Conservation (phyloP, 257 asterid genomes). For the Paraleonurus japonicus region DNA sequence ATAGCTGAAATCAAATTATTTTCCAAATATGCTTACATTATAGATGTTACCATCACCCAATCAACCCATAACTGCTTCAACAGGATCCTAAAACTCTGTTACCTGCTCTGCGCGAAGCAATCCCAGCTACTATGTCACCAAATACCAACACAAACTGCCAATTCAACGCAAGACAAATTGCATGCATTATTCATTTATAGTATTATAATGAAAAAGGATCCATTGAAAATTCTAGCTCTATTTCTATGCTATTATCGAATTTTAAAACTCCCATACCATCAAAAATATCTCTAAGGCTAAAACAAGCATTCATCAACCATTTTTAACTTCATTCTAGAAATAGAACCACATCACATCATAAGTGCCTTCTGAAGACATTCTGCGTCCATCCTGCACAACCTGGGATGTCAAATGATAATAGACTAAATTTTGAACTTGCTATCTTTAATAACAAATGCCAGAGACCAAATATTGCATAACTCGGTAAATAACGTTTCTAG, state of each 20-base stretch:
- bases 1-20: not conserved
- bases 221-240: too few species aligned
- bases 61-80: not conserved
- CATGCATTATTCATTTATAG: not conserved
- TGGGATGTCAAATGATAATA: not conserved
- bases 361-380: not conserved
- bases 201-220: not conserved
- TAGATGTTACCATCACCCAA: not conserved
- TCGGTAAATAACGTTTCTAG: not conserved
- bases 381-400: constrained; percentile 1
- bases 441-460: not conserved
- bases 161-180: not conserved
- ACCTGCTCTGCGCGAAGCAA: not conserved
- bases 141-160: not conserved
- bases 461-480: not conserved
- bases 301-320: not conserved
- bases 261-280: not conserved
- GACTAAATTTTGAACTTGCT: not conserved
- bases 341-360: not conserved
- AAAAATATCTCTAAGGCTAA: not conserved
- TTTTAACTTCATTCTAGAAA: not conserved
- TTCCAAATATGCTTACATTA: not conserved
- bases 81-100: not conserved
- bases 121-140: not conserved
- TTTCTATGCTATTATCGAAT: not conserved